Evolutionary conservation across 495 filamentous ascomycete species (phyloP).

Genomic region (Apodospora peruviana): DNA sequence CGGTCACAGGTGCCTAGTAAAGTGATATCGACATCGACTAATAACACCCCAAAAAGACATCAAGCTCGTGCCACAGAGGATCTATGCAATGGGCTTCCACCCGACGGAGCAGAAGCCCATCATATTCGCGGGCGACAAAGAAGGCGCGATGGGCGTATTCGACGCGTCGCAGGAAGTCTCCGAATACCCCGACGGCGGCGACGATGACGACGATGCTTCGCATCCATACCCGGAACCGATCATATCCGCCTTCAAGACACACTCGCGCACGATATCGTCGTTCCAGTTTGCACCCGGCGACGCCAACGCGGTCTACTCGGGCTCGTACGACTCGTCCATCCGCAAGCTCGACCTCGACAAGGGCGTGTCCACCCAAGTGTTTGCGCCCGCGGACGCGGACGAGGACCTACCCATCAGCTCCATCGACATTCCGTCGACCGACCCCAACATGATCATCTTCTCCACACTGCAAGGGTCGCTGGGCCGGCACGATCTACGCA

Average conservation of each 20-base stretch:
- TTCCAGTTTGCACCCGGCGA: conserved; percentile 73
- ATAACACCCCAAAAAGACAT: conserved; percentile 53
- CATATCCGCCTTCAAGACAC: conserved; percentile 81
- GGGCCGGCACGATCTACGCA: conserved; percentile 71
- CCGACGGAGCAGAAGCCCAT: conserved; percentile 78
- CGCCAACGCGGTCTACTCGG: conserved; percentile 67
- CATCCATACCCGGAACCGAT: conserved; percentile 57
- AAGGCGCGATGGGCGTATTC: conserved; percentile 89
- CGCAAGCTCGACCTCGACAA: conserved; percentile 80
- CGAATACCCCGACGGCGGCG: conserved; percentile 30
- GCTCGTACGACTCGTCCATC: conserved; percentile 93
- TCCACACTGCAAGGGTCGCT: conserved; percentile 77
- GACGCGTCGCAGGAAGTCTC: conserved; percentile 72
- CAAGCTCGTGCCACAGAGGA: conserved; percentile 85
- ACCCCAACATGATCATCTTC: conserved; percentile 77
- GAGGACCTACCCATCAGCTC: conserved; percentile 75
- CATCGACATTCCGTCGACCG: conserved; percentile 65
- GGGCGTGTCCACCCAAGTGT: conserved; percentile 70
- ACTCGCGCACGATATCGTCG: conserved; percentile 80
- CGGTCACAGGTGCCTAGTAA: not conserved
- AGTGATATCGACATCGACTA: not conserved
- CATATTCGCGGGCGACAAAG: conserved; percentile 93
- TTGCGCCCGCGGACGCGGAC: conserved; percentile 60
- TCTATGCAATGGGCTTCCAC: conserved; percentile 86
- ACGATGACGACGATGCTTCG: conserved; percentile 51